phyloP scores from a whole-genome alignment of 2,329 filamentous ascomycete genomes.

The Aspergillus calidoustus region DNA sequence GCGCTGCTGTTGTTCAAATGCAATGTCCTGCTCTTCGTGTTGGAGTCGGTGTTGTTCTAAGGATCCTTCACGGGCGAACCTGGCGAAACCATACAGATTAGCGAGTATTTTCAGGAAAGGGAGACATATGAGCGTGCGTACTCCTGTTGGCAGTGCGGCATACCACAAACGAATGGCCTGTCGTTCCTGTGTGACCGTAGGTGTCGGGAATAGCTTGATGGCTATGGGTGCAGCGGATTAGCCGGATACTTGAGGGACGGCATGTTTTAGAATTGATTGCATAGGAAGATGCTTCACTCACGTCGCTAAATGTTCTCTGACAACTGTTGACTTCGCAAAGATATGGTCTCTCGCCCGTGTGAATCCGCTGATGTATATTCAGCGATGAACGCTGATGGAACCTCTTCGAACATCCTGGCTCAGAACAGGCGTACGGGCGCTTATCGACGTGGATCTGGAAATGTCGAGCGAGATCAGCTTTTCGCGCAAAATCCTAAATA shows the following conservation, averaged over 20 bases:
- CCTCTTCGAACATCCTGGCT: background rate
- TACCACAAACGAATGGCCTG: background rate
- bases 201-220: background rate
- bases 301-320: background rate
- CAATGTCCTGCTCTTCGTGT: background rate
- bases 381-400: conserved; percentile 3
- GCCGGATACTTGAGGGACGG: no score
- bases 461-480: background rate
- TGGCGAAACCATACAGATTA: background rate
- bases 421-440: background rate
- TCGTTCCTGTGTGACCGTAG: background rate
- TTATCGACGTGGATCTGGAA: conserved; percentile 3
- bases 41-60: background rate
- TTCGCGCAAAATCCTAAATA: background rate
- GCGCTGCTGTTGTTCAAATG: no score
- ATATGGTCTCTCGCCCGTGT: conserved; percentile 1
- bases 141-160: background rate
- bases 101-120: no score
- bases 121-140: background rate
- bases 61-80: background rate
- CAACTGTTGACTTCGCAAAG: background rate
- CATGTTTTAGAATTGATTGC: no score
- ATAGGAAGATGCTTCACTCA: background rate
- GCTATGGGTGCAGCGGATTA: background rate
- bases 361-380: background rate